Conservation (phyloP, 1,284 basidiomycete species). For the Albatrellus sp. region DNA sequence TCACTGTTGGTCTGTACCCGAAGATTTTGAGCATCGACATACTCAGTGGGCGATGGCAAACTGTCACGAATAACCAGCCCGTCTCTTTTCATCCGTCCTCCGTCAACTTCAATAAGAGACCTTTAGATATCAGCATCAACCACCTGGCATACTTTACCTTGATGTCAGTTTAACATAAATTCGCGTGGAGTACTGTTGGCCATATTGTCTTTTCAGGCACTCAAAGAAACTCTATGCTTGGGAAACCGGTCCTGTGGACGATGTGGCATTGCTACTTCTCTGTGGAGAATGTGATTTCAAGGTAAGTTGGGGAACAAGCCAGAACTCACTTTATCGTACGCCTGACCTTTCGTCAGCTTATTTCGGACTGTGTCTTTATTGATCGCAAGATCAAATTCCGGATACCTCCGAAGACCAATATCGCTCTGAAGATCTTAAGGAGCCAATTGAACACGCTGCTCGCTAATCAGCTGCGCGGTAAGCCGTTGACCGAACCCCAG, state of each 20-base stretch:
- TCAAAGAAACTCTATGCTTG: slow-evolving; percentile 92
- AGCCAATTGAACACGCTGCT: slow-evolving; percentile 54
- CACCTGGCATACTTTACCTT: slow-evolving; percentile 84
- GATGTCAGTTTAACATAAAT: slow-evolving; percentile 39
- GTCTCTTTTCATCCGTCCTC: slow-evolving; percentile 89
- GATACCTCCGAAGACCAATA: slow-evolving; percentile 55
- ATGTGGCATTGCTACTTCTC: slow-evolving; percentile 71
- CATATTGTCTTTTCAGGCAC: slow-evolving; percentile 42
- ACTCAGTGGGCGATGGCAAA: slow-evolving; percentile 51
- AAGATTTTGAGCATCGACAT: slow-evolving; percentile 74
- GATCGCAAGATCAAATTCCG: slow-evolving; percentile 81
- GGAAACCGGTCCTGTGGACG: slow-evolving; percentile 89
- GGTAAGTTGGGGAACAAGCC: slow-evolving; percentile 26
- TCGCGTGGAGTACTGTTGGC: slow-evolving; percentile 12
- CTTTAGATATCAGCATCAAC: slow-evolving; percentile 63
- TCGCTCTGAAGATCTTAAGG: slow-evolving; percentile 78
- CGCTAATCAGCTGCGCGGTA: slow-evolving; percentile 52
- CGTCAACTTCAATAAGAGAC: slow-evolving; percentile 66
- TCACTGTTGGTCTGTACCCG: slow-evolving; percentile 85
- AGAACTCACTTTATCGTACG: not conserved
- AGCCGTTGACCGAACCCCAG: slow-evolving; percentile 47
- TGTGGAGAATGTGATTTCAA: slow-evolving; percentile 92
- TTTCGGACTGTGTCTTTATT: slow-evolving; percentile 61
- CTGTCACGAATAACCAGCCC: slow-evolving; percentile 79
- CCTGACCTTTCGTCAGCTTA: slow-evolving; percentile 32